phyloP scores from a whole-genome alignment of 306 rosid genomes.

The Rosa persica region DNA sequence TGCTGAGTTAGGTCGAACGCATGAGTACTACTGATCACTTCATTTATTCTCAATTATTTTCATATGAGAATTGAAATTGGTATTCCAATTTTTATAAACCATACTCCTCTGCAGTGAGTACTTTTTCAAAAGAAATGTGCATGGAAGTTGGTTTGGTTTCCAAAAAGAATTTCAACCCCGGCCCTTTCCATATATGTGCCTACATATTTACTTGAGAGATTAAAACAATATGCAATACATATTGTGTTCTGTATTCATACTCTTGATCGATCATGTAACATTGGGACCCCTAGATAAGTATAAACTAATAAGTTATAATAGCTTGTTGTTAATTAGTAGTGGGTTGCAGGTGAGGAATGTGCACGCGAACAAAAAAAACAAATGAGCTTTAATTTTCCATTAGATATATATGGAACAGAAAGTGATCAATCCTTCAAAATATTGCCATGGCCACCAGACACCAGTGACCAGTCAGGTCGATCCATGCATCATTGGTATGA shows the following conservation, averaged over 20 bases:
- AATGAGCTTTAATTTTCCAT: conserved; percentile 5
- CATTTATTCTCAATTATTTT: too few relatives aligned
- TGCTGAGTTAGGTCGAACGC: too few relatives aligned
- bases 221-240: neutral
- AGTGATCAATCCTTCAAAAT: conserved; percentile 33
- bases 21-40: too few relatives aligned
- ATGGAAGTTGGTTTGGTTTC: too few relatives aligned
- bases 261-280: neutral
- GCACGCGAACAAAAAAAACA: conserved; percentile 19
- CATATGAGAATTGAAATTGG: too few relatives aligned
- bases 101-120: too few relatives aligned
- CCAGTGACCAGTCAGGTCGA: neutral
- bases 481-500: neutral
- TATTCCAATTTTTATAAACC: too few relatives aligned
- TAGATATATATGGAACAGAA: conserved; percentile 29
- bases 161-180: too few relatives aligned
- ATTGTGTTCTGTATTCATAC: neutral
- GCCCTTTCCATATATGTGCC: too few relatives aligned
- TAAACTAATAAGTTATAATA: neutral
- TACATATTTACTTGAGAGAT: too few relatives aligned
- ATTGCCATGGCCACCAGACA: conserved; percentile 20
- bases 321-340: conserved; percentile 19
- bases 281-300: neutral
- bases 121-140: too few relatives aligned
- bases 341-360: conserved; percentile 53